Evolutionary conservation across 306 rosid genomes (phyloP), one percentile per base, ranked within the genome.

Genomic region (Abrus pulchellus): DNA sequence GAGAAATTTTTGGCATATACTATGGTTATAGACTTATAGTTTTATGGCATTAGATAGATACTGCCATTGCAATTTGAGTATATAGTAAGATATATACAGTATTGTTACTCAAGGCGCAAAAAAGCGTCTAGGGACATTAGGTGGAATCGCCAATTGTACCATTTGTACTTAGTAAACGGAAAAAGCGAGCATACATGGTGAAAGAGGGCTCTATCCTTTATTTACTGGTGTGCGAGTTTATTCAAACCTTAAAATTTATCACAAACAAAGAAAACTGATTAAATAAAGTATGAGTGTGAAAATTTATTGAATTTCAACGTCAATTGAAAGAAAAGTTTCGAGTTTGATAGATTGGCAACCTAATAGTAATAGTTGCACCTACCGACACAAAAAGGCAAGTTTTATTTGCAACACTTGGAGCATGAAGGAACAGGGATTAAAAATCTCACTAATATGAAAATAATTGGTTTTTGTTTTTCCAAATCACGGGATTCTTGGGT

Each of bases 401-500:
- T 8, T 20, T 3, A 48, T 34, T 73, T 50, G 74, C 14, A 59
- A 63, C 48, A 83, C 62, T 74, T 74, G 77, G 79, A 73, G 20
- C 34, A 73, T 48, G 71, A 30, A 62, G 52, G 34, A 69, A 47
- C 8, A 29, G 34, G 13, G 49, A 9, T 54, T 0, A 29, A 52
- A 81, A 49, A 54, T 56, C 7, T 27, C 65, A 66, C 55, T 0
- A 36, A 28, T 53, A 48, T 29, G 59, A 76, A 52, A 60, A 41
- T 13, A 13, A 1, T 0, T 32, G 33, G 48, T 14, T 38, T 33
- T 30, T 13, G 5, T 7, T 38, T 65, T 36, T 36, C 0, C 9
- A 44, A 44, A 44, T 60, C 78, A 79, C 83, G 78, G 53, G 83
- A 79, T 67, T 83, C 83, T 38, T 55, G 73, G 73, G 63, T 32